These are phyloP conservation scores for Boechera stricta DNA, from an alignment of 345 rosid species.

Conservation along the genomic window DNA sequence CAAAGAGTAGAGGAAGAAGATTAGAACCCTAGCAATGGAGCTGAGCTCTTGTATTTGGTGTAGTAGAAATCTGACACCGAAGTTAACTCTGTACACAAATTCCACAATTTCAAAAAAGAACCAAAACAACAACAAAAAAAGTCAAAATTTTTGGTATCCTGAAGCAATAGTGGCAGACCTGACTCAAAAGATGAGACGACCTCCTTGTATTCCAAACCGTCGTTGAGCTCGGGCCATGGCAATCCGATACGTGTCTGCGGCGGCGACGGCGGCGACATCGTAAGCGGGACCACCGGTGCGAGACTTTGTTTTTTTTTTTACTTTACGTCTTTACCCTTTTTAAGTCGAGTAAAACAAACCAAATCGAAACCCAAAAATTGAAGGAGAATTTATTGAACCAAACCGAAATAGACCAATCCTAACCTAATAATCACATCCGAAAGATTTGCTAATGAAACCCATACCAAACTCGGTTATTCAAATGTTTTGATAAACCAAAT, in stretches of 20 bases:
- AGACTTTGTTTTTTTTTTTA: not conserved
- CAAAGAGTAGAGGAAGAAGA: not conserved
- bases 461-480: constrained; percentile 11
- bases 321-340: not conserved
- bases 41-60: constrained; percentile 65
- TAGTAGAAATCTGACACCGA: constrained; percentile 70
- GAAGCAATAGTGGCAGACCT: constrained; percentile 46
- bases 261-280: constrained; percentile 39
- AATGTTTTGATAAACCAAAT: not conserved
- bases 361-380: not conserved
- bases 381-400: not conserved
- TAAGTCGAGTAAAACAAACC: not conserved
- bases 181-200: constrained; percentile 57
- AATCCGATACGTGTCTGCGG: constrained; percentile 52
- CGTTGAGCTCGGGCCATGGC: constrained; percentile 84
- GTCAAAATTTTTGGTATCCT: constrained; percentile 2
- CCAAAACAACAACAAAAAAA: not conserved
- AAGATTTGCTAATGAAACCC: not conserved
- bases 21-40: constrained; percentile 81
- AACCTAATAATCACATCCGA: not conserved
- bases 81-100: constrained; percentile 27
- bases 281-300: not conserved
- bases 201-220: constrained; percentile 74
- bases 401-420: constrained; percentile 25
- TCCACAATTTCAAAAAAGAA: not conserved